phyloP scores from a whole-genome alignment of 495 filamentous ascomycete species.

The Trichoderma erinaceum region DNA sequence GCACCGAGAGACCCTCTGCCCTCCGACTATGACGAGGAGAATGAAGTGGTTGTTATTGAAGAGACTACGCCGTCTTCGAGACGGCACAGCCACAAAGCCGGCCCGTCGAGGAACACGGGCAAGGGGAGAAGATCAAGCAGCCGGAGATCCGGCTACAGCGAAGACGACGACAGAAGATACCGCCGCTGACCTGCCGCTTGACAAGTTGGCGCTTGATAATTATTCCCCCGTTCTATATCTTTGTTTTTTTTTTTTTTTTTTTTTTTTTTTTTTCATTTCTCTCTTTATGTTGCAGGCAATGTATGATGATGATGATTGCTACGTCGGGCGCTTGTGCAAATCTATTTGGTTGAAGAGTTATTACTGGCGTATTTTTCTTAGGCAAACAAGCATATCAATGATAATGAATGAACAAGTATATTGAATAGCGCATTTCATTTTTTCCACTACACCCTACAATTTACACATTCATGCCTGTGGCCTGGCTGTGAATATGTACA shows the following conservation, averaged over 20 bases:
- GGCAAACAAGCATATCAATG: no score
- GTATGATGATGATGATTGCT: background rate
- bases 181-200: background rate
- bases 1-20: slow-evolving; percentile 23
- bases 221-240: no score
- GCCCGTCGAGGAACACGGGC: slow-evolving; percentile 19
- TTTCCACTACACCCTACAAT: background rate
- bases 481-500: no score
- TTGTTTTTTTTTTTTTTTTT: background rate
- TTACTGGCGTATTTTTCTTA: no score
- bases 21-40: slow-evolving; percentile 23
- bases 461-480: background rate
- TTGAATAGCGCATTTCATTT: background rate
- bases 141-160: slow-evolving; percentile 5
- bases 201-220: background rate
- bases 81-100: slow-evolving; percentile 29
- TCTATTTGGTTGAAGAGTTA: no score
- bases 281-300: background rate
- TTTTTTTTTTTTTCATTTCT: background rate
- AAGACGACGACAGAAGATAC: slow-evolving; percentile 12
- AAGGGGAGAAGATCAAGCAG: background rate
- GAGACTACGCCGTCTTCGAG: slow-evolving; percentile 33
- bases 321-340: no score
- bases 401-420: no score
- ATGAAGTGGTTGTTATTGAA: slow-evolving; percentile 44